phyloP scores from a whole-genome alignment of 257 asterid species.

The Lantana camara region DNA sequence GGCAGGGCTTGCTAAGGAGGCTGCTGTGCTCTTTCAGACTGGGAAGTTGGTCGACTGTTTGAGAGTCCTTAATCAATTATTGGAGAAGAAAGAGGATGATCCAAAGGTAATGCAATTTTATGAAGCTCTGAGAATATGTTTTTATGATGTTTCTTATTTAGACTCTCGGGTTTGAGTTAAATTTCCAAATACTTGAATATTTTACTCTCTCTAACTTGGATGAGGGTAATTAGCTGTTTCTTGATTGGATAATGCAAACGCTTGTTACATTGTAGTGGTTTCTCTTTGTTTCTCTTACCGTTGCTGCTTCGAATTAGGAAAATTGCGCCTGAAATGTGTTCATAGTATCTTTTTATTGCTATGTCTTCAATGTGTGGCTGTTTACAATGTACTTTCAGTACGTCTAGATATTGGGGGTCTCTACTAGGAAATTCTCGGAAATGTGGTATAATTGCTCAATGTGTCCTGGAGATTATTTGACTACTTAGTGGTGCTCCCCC shows the following conservation, averaged over 20 bases:
- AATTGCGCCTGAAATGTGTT: not conserved
- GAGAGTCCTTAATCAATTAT: conserved; percentile 60
- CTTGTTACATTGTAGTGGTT: conserved; percentile 8
- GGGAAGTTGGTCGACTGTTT: conserved; percentile 71
- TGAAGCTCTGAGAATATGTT: not conserved
- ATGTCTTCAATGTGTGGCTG: too few species aligned
- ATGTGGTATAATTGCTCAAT: too few species aligned
- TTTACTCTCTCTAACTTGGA: conserved; percentile 9
- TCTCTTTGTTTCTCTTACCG: not conserved
- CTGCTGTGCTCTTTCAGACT: conserved; percentile 71
- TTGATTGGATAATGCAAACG: conserved; percentile 13
- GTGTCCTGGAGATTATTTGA: not conserved
- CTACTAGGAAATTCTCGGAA: too few species aligned
- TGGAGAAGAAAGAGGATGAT: conserved; percentile 68
- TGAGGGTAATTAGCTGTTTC: not conserved
- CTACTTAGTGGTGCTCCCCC: not conserved
- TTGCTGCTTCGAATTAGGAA: not conserved
- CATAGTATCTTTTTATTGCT: not conserved
- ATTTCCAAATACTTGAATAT: not conserved
- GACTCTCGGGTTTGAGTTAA: conserved; percentile 3
- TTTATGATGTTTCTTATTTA: not conserved
- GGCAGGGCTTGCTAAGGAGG: conserved; percentile 83
- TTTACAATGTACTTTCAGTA: too few species aligned
- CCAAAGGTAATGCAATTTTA: conserved; percentile 55
- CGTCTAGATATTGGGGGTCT: too few species aligned